Evolutionary conservation across 306 rosid genomes (phyloP).

Genomic region (Acacia melanoxylon): DNA sequence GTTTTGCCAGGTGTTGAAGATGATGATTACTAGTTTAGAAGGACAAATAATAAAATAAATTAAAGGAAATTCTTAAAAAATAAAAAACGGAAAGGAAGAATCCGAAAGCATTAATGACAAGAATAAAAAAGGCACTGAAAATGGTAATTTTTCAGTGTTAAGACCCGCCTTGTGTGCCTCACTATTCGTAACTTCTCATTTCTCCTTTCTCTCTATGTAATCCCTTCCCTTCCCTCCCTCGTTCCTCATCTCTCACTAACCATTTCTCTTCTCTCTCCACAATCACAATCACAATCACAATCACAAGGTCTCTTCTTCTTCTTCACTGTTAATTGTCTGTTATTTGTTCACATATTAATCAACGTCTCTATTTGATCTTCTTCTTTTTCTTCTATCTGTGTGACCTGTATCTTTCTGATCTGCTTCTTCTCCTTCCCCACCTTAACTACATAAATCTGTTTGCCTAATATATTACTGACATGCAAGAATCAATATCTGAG

Average conservation of each 20-base stretch:
- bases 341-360: background rate
- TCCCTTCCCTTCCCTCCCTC: background rate
- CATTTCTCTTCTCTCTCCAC: background rate
- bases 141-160: background rate
- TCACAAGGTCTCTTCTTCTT: background rate
- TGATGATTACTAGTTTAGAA: too few relatives aligned
- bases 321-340: background rate
- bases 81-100: background rate
- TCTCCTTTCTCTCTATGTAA: background rate
- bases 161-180: background rate
- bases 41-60: too few relatives aligned
- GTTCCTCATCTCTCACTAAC: background rate
- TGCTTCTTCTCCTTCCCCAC: background rate
- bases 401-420: background rate
- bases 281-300: background rate
- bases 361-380: background rate
- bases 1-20: too few relatives aligned
- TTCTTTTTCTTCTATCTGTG: background rate
- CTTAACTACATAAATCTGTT: background rate
- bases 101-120: background rate
- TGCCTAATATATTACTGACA: background rate
- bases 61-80: too few relatives aligned
- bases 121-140: too few relatives aligned
- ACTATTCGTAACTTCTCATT: background rate
- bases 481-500: background rate